Conservation (phyloP, 2,329 filamentous ascomycete species). For the Plenodomus lindquistii region DNA sequence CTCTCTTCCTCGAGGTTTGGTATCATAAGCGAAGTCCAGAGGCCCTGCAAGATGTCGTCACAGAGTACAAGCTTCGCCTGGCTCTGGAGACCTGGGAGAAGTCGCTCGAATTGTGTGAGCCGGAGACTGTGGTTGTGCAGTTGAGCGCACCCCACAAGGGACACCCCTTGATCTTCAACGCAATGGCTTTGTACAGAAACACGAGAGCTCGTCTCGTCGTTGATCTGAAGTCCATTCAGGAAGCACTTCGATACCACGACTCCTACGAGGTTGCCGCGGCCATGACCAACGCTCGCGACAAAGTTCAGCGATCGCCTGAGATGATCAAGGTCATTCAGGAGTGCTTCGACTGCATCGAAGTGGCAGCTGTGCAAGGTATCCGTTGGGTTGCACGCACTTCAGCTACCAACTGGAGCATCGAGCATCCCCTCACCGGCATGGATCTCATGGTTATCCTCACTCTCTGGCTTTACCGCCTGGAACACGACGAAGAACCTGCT, state of each 20-base stretch:
- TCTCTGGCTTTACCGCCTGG: conserved; percentile 97
- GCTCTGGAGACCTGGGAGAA: conserved; percentile 99
- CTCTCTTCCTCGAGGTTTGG: conserved; percentile 97
- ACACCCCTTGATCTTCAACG: conserved; percentile 96
- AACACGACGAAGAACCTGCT: conserved; percentile 94
- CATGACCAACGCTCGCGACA: conserved; percentile 92
- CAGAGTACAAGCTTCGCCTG: conserved; percentile 94
- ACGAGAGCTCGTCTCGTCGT: conserved; percentile 90
- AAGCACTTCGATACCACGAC: conserved; percentile 94
- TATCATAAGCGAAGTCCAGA: conserved; percentile 99
- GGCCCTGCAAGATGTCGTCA: conserved; percentile 93
- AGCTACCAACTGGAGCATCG: conserved; percentile 98
- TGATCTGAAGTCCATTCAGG: conserved; percentile 92
- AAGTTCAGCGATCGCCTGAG: conserved; percentile 90
- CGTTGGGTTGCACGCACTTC: conserved; percentile 98
- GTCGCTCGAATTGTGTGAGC: conserved; percentile 89
- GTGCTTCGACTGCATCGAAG: conserved; percentile 97
- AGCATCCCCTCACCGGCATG: conserved; percentile 94
- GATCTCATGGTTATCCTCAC: conserved; percentile 98
- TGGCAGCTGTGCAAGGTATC: conserved; percentile 89
- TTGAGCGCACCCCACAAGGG: conserved; percentile 94
- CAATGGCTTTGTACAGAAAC: conserved; percentile 95
- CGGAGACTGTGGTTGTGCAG: conserved; percentile 84
- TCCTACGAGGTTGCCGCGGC: conserved; percentile 95
- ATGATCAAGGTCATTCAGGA: conserved; percentile 99